Base-by-base conservation (phyloP, 2,329 filamentous ascomycete genomes). In the Orbilia ellipsospora region DNA sequence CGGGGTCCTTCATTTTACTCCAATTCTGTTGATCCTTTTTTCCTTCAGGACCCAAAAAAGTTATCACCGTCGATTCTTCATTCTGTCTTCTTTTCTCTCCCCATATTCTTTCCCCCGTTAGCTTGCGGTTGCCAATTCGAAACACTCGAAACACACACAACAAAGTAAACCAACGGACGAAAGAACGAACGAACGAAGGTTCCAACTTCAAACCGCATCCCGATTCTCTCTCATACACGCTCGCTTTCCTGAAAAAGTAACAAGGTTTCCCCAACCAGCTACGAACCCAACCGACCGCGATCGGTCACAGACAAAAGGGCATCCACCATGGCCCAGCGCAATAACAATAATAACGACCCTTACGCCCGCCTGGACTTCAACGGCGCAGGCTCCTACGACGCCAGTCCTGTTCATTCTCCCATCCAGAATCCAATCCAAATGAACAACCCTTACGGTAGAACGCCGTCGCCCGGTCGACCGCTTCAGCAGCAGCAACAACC, bases 341-440 rank as follows among this genome's bases (percentile, higher is more conserved):
- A 66, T 40, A 70, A 76, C 28, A 64, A 64, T 69, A 65, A 65
- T 65, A 77, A 77, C 54, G 79, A 80, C 77, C 73, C 78, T 50
- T 80, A 80, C 67, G 74, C 73, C 67, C 78, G 79, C 50, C 77
- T 80, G 15, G 79, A 80, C 60, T 79, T 79, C 64, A 68, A 78
- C 56, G 76, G 70, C 54, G 72, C 76, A 28, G 67, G 73, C 16
- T 72, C 73, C 56, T 77, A 66, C 55, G 73, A 77, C 20, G 13
- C 61, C 60, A 64, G 57, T 51, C 72, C 72, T 18, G 52, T 75
- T 13, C 55, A 54, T n/a, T 67, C 73, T 40, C 50, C 67, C 23
- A 28, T 54, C 28, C 65, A 60, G 54, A 26, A 28, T 13, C 59
- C 63, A 28, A 16, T 42, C 26, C 73, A 66, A 50, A 77, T 77